phyloP scores from a whole-genome alignment of 768 basidiomycete species.

The Auricularia sp. region DNA sequence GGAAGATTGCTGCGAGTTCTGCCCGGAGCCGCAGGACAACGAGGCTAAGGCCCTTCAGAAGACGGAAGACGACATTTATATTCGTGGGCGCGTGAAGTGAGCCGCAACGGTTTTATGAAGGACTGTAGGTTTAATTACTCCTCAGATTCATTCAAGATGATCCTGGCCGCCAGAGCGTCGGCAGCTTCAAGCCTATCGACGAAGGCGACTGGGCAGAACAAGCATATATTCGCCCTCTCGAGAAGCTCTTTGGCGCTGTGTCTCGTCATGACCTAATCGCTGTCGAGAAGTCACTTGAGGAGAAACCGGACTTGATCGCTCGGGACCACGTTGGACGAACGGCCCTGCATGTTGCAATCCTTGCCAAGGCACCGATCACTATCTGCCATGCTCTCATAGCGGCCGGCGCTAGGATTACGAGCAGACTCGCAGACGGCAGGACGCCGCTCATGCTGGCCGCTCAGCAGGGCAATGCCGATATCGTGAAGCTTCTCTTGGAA shows the following conservation, averaged over 20 bases:
- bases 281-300: constrained; percentile 31
- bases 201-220: constrained; percentile 55
- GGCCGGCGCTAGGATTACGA: constrained; percentile 44
- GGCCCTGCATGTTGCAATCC: constrained; percentile 46
- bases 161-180: constrained; percentile 50
- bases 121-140: no score
- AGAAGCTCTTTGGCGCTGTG: constrained; percentile 49
- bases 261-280: constrained; percentile 31
- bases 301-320: constrained; percentile 36
- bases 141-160: constrained; percentile 48
- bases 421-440: constrained; percentile 46
- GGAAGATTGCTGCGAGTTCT: constrained; percentile 55
- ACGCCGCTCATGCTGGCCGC: constrained; percentile 48
- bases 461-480: constrained; percentile 30
- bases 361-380: constrained; percentile 30
- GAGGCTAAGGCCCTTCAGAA: constrained; percentile 44
- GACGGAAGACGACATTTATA: constrained; percentile 42
- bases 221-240: constrained; percentile 45
- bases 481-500: constrained; percentile 42
- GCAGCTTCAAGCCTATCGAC: constrained; percentile 58
- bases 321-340: constrained; percentile 57
- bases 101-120: no score
- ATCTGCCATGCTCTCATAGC: constrained; percentile 44
- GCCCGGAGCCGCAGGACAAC: constrained; percentile 43
- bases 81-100: constrained; percentile 42